Evolutionary conservation across 306 rosid species (phyloP).

Genomic region (Cicer cuneatum): DNA sequence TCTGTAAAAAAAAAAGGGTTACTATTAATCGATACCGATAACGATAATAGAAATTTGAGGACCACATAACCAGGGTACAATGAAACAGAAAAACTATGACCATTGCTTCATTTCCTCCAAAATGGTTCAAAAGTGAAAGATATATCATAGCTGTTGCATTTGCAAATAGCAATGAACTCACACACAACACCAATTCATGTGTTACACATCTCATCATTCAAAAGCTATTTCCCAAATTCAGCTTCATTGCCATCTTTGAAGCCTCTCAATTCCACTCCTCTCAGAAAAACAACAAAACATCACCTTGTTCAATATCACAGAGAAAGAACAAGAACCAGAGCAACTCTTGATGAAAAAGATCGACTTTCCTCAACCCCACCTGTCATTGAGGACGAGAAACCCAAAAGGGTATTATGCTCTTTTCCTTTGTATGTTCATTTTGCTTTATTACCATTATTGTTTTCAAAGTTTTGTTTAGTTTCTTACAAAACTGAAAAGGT

Average conservation of each 20-base stretch:
- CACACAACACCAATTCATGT: slow-evolving; percentile 35
- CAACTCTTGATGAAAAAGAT: slow-evolving; percentile 64
- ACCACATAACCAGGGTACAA: slow-evolving; percentile 12
- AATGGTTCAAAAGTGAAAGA: slow-evolving; percentile 17
- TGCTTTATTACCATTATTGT: neutral
- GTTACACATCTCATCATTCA: slow-evolving; percentile 35
- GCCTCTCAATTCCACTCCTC: slow-evolving; percentile 38
- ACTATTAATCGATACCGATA: neutral
- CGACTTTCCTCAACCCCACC: slow-evolving; percentile 56
- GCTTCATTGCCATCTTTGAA: slow-evolving; percentile 37
- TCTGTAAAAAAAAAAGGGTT: too few species aligned
- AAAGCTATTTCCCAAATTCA: slow-evolving; percentile 44
- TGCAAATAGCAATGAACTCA: slow-evolving; percentile 52
- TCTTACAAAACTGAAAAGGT: slow-evolving; percentile 1
- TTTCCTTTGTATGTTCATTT: neutral
- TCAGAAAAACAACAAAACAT: slow-evolving; percentile 32
- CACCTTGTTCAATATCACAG: slow-evolving; percentile 42
- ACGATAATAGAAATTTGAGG: slow-evolving; percentile 12
- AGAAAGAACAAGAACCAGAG: slow-evolving; percentile 54
- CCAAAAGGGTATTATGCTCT: slow-evolving; percentile 53
- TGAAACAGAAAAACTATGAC: neutral
- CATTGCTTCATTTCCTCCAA: neutral
- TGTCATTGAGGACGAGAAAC: slow-evolving; percentile 45
- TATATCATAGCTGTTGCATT: slow-evolving; percentile 31
- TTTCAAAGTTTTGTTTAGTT: slow-evolving; percentile 16